Percentiles rank a stretch among this genome's conserved stretches.
These are phyloP conservation scores for Carpinus viminea DNA, from an alignment of 306 rosid species.

Conservation along the genomic window DNA sequence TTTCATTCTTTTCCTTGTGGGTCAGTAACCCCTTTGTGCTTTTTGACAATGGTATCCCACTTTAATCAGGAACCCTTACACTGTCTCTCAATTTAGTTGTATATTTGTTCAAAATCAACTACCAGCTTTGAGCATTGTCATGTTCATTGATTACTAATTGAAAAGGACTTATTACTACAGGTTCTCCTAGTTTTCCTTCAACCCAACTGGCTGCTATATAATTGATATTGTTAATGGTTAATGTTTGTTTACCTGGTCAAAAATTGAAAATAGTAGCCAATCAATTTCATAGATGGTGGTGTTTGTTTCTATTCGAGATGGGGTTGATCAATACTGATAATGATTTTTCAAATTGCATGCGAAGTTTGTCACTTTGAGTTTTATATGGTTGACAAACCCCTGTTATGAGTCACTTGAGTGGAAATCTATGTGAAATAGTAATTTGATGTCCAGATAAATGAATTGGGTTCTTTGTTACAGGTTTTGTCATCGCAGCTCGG, in stretches of 20 bases:
- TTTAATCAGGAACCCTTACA: not conserved
- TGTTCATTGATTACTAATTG: not conserved
- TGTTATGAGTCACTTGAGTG: not conserved
- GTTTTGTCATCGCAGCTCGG: constrained; percentile 82
- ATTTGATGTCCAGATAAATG: constrained; percentile 16
- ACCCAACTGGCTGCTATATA: not conserved
- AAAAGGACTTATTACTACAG: not conserved
- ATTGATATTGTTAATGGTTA: not conserved
- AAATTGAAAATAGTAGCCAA: not conserved
- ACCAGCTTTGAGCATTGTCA: not conserved
- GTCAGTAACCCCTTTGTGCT: not conserved
- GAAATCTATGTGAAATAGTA: not conserved
- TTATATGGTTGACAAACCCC: not conserved
- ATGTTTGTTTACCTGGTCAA: not conserved
- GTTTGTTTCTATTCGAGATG: not conserved
- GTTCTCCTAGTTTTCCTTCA: not conserved
- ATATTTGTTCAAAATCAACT: not conserved
- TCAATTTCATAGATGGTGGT: not conserved
- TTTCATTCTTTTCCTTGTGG: not conserved
- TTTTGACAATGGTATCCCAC: not conserved
- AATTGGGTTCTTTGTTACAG: constrained; percentile 41
- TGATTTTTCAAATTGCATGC: not conserved
- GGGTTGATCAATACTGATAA: not conserved
- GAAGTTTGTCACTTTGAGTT: not conserved
- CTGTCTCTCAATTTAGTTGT: not conserved